These are phyloP conservation scores for Pharus latifolius DNA, from an alignment of 176 grass and related monocot genomes.

Conservation along the genomic window DNA sequence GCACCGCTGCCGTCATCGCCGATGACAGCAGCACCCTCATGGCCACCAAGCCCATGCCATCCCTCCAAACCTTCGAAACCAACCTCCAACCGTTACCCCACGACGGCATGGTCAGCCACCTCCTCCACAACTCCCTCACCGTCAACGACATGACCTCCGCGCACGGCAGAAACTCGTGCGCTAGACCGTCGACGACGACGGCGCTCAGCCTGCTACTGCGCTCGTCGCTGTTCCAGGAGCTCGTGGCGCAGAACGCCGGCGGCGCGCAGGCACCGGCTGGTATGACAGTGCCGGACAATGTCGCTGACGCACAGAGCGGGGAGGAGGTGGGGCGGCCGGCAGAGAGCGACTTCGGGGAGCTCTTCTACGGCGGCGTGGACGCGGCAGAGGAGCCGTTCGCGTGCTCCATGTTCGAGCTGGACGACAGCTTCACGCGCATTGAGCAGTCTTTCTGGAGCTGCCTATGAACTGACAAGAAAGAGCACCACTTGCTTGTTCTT, in stretches of 20 bases:
- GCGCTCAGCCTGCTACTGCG: conserved; percentile 54
- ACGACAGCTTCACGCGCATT: conserved; percentile 31
- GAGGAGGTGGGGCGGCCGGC: neutral
- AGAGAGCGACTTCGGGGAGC: neutral
- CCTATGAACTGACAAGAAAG: conserved; percentile 5
- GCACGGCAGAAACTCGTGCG: neutral
- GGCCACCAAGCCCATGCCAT: neutral
- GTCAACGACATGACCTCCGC: neutral
- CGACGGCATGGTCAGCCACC: neutral
- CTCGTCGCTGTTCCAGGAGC: conserved; percentile 49
- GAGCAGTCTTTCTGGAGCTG: conserved; percentile 35
- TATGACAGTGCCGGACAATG: neutral
- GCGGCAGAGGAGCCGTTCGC: neutral
- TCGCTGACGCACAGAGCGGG: neutral
- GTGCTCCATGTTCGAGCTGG: conserved; percentile 33
- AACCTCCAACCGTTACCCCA: neutral
- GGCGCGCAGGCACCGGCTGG: neutral
- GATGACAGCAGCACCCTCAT: neutral
- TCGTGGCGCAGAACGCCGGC: conserved; percentile 28
- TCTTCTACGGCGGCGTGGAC: conserved; percentile 1
- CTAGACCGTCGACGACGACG: conserved; percentile 23
- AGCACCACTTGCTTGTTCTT: no score
- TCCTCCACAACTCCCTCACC: neutral
- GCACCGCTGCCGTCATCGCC: neutral
- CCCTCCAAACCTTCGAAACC: neutral